Conservation (phyloP, 2,329 filamentous ascomycete genomes). For the Chaetomiaceae sp. region DNA sequence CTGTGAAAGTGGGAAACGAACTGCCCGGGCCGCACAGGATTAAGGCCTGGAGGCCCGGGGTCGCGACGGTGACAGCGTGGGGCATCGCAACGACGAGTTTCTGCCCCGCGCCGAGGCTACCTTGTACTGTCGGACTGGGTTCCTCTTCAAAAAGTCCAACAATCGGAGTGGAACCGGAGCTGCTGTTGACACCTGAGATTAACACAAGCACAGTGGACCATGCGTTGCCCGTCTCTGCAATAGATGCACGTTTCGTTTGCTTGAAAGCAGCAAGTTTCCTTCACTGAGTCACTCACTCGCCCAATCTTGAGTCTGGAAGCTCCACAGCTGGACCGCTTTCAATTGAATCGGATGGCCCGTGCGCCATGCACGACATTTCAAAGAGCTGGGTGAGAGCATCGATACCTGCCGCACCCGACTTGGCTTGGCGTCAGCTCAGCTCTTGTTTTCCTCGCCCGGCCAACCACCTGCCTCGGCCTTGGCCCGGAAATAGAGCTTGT, state of each 20-base stretch:
- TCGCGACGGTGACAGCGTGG: conserved; percentile 66
- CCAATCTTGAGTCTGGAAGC: background rate
- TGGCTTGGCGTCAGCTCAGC: conserved; percentile 18
- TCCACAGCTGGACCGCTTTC: conserved; percentile 4
- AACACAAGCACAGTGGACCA: too few relatives aligned
- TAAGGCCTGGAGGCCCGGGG: conserved; percentile 73
- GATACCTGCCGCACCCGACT: background rate
- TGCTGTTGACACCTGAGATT: too few relatives aligned
- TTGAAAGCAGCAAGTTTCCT: too few relatives aligned
- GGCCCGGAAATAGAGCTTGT: conserved; percentile 20
- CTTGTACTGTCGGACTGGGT: too few relatives aligned
- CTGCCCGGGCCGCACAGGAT: conserved; percentile 79
- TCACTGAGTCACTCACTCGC: conserved; percentile 7
- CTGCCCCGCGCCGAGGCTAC: conserved; percentile 6
- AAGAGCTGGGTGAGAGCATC: background rate
- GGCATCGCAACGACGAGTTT: conserved; percentile 50
- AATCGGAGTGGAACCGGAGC: too few relatives aligned
- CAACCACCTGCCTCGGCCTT: conserved; percentile 26
- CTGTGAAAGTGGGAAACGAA: conserved; percentile 76
- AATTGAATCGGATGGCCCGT: conserved; percentile 10
- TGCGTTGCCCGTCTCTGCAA: too few relatives aligned
- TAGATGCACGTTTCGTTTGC: too few relatives aligned
- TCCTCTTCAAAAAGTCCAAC: too few relatives aligned
- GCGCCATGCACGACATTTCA: background rate
- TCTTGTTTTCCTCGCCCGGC: conserved; percentile 19